A percentile compares a stretch with the other conserved stretches of the same genome.
Conservation (phyloP, 1,284 basidiomycete genomes). For the Ustilago loliicola region DNA sequence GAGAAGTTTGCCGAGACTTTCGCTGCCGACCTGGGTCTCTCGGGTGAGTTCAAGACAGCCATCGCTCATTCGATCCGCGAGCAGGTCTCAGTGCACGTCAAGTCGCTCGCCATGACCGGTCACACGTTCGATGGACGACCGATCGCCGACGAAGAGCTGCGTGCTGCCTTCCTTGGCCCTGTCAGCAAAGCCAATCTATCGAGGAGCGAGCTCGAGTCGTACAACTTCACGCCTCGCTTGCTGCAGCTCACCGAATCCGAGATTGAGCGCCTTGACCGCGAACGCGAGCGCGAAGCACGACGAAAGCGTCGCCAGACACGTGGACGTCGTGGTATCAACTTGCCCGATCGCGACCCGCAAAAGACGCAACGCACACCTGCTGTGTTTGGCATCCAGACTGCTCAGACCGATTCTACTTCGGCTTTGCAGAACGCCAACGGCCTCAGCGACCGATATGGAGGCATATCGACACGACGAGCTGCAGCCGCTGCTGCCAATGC, state of each 20-base stretch:
- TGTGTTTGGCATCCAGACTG: constrained; percentile 66
- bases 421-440: constrained; percentile 33
- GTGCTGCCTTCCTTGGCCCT: constrained; percentile 86
- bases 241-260: constrained; percentile 90
- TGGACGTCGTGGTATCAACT: constrained; percentile 85
- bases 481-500: constrained; percentile 66
- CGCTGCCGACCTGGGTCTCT: constrained; percentile 86
- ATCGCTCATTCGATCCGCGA: constrained; percentile 96
- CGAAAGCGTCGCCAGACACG: constrained; percentile 87
- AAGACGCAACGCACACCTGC: constrained; percentile 81
- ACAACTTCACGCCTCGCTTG: constrained; percentile 84
- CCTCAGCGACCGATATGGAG: constrained; percentile 46
- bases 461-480: constrained; percentile 56
- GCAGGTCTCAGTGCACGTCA: constrained; percentile 91
- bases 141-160: constrained; percentile 91
- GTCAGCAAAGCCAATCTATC: constrained; percentile 72
- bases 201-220: constrained; percentile 77
- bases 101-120: constrained; percentile 90
- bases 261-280: constrained; percentile 86
- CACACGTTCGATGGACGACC: constrained; percentile 84
- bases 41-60: constrained; percentile 88
- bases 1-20: constrained; percentile 94
- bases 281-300: constrained; percentile 90
- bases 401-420: constrained; percentile 35
- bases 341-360: constrained; percentile 92